phyloP scores from a whole-genome alignment of 176 grass and related monocot species.

The Lolium perenne region DNA sequence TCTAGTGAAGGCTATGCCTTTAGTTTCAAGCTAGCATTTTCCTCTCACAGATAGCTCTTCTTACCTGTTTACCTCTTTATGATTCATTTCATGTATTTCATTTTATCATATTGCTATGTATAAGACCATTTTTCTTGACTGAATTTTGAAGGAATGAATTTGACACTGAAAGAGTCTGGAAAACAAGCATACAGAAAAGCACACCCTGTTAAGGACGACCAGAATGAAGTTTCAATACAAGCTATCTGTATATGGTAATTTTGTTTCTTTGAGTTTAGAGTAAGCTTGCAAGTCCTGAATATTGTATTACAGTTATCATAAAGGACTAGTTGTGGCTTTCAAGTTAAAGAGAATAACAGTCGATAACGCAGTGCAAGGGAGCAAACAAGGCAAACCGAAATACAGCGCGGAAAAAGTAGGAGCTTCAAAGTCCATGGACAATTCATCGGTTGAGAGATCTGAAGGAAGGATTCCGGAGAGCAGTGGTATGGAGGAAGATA shows the following conservation, averaged over 20 bases:
- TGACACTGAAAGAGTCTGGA: slow-evolving; percentile 63
- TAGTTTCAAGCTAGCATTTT: slow-evolving; percentile 22
- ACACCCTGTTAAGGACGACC: slow-evolving; percentile 44
- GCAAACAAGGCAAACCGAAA: slow-evolving; percentile 33
- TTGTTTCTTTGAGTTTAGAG: slow-evolving; percentile 11
- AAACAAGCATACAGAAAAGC: slow-evolving; percentile 52
- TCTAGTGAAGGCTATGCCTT: background rate
- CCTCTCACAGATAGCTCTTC: background rate
- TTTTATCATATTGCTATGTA: background rate
- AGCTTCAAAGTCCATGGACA: slow-evolving; percentile 17
- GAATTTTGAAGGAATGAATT: slow-evolving; percentile 79
- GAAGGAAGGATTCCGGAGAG: slow-evolving; percentile 20
- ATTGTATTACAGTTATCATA: slow-evolving; percentile 62
- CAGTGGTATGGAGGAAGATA: background rate
- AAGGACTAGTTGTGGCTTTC: slow-evolving; percentile 76
- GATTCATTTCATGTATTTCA: slow-evolving; percentile 21
- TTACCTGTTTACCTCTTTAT: background rate
- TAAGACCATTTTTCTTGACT: slow-evolving; percentile 33
- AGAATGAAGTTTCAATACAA: slow-evolving; percentile 34
- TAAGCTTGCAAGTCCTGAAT: slow-evolving; percentile 11
- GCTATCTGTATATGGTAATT: background rate
- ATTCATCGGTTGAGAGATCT: slow-evolving; percentile 1
- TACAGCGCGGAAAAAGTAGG: slow-evolving; percentile 30
- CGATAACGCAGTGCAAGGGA: slow-evolving; percentile 33
- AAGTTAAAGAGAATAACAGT: slow-evolving; percentile 59